phyloP scores from a whole-genome alignment of 2,329 filamentous ascomycete genomes.

The Fusarium mangiferae region DNA sequence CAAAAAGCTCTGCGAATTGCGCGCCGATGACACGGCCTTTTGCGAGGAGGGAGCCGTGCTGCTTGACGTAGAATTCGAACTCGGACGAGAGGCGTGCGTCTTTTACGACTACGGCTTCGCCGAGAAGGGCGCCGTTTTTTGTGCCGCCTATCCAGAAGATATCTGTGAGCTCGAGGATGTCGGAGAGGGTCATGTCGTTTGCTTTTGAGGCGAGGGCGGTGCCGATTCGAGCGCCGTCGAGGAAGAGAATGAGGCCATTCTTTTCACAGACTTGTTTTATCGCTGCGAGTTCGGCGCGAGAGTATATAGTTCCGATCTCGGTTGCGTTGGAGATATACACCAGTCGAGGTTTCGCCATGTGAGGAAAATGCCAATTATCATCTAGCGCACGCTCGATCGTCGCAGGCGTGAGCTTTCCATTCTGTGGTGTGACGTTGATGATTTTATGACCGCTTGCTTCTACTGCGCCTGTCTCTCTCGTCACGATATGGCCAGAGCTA shows the following conservation, averaged over 20 bases:
- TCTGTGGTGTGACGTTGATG: constrained; percentile 56
- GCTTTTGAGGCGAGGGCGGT: constrained; percentile 54
- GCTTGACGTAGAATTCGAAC: constrained; percentile 63
- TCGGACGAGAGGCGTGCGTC: constrained; percentile 54
- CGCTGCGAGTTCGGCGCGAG: constrained; percentile 52
- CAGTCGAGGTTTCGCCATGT: constrained; percentile 62
- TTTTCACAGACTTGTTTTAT: constrained; percentile 56
- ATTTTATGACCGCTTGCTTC: constrained; percentile 64
- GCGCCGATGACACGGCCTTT: constrained; percentile 61
- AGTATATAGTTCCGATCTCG: constrained; percentile 61
- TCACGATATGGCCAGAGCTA: constrained; percentile 60
- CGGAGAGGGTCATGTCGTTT: constrained; percentile 56
- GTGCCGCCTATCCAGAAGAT: constrained; percentile 67
- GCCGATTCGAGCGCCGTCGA: constrained; percentile 60
- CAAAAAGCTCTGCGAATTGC: constrained; percentile 62
- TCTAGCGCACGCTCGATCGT: constrained; percentile 55
- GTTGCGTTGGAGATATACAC: constrained; percentile 64
- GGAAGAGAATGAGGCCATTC: constrained; percentile 55
- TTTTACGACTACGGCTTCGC: constrained; percentile 62
- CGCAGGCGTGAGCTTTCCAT: constrained; percentile 59
- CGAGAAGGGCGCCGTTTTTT: constrained; percentile 61
- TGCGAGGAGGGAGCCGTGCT: constrained; percentile 61
- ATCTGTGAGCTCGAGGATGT: constrained; percentile 59
- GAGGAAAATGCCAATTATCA: constrained; percentile 62
- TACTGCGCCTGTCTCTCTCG: constrained; percentile 61